These are phyloP conservation scores for Phyllosticta citriasiana DNA, from an alignment of 2,329 filamentous ascomycete genomes.

Conservation along the genomic window DNA sequence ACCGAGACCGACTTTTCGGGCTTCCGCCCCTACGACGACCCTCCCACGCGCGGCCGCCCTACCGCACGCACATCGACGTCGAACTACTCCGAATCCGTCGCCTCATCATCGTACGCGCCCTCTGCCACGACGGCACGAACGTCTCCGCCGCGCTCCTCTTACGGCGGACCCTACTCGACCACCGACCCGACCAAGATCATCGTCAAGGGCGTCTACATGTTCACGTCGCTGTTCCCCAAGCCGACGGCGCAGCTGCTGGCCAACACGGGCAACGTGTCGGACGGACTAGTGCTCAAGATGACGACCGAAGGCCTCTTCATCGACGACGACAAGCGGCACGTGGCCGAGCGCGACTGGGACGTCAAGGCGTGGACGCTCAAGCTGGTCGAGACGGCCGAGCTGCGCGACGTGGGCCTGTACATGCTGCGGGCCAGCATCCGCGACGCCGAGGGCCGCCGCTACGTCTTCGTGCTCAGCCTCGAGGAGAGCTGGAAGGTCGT, in stretches of 20 bases:
- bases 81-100: conserved; percentile 57
- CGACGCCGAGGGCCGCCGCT: conserved; percentile 49
- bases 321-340: conserved; percentile 83
- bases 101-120: conserved; percentile 60
- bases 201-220: conserved; percentile 84
- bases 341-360: conserved; percentile 97
- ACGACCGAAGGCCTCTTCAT: conserved; percentile 94
- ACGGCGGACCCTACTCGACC: conserved; percentile 70
- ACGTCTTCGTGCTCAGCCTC: conserved; percentile 50
- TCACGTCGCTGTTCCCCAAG: conserved; percentile 83
- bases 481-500: conserved; percentile 54
- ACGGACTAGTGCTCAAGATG: conserved; percentile 84
- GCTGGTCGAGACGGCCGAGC: conserved; percentile 52
- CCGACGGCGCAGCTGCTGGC: conserved; percentile 84
- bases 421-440: conserved; percentile 49
- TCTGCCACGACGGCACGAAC: conserved; percentile 77
- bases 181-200: conserved; percentile 94
- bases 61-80: conserved; percentile 36
- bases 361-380: conserved; percentile 97
- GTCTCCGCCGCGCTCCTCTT: conserved; percentile 63
- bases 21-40: conserved; percentile 67
- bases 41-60: conserved; percentile 43
- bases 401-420: not conserved
- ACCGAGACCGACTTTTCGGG: conserved; percentile 57
- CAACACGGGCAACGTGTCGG: conserved; percentile 74